Evolutionary conservation across 2,329 filamentous ascomycete species (phyloP), one percentile per base, ranked within the genome.

Genomic region (Ilyonectria sp.): DNA sequence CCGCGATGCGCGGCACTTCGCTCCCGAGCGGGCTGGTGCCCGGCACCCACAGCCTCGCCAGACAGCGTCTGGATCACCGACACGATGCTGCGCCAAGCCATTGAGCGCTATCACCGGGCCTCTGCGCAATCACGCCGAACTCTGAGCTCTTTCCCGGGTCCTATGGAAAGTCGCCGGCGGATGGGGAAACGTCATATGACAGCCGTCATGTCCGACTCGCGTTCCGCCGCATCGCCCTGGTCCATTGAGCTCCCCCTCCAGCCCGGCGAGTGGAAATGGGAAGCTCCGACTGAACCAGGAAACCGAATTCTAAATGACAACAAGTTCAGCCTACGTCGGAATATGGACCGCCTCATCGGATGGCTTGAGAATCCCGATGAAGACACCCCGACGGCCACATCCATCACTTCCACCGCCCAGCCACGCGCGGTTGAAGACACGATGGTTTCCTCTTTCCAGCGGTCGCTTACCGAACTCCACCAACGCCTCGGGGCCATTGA

Each of bases 131-230:
- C 74, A 5, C 68, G 69, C 26, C 77, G 82, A 54, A 72, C 67
- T 33, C 68, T 84, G 13, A 82, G 80, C 72, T 86, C 84, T 29
- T 80, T 84, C 7, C 85, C 86, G 0, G 88, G 87, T 0, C 87
- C 87, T 1, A 80, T 90, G 69, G 88, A 90, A 77, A 85, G 82
- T 73, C 84, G 86, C 33, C 86, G 85, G 33, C 83, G 87, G 7
- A 73, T 85, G 21, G 86, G 86, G 40, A 88, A 83, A 75, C 84
- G 88, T 62, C 84, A 83, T 58, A 87, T 90, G 82, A 86, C 84
- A 21, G 86, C 83, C 58, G 76, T 87, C 65, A 79, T 85, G 61
- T 81, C 84, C 29, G 75, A 80, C 9, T 76, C 82, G 23, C 74
- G 75, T 4, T 72, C 79, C 8, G 79, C 78, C 19, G 76, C 81